Base-by-base conservation (phyloP, 2,329 filamentous ascomycete species). In the Apiospora sp. region DNA sequence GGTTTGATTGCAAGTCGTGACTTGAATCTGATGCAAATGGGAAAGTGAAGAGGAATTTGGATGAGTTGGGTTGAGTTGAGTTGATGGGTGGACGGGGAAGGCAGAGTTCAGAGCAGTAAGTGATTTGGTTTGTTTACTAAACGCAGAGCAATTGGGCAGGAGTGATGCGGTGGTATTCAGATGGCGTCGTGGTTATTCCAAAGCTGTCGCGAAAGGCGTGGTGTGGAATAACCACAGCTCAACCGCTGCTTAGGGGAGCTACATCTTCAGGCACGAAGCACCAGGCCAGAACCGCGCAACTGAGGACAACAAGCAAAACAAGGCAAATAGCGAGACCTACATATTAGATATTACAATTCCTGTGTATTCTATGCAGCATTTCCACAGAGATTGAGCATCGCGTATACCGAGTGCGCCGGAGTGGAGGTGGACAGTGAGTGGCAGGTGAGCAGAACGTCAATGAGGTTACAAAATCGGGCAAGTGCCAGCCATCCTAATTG, bases 391-490 rank as follows among this genome's bases (percentile, higher is more conserved):
- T 41, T n/a, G 58, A 41, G 58, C 30, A 19, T 41, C 34, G 34
- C 34, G 30, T n/a, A 22, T 4, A 10, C 22, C n/a, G 34, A 41
- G 58, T 2, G 19, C 19, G 34, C 19, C 19, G 34, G 58, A 37
- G 54, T 61, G 34, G 58, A 51, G n/a, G 19, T 41, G 34, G 30
- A 10, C 22, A 41, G 16, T 41, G 58, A 64, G 34, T n/a, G 58
- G 34, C 58, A 41, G 58, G 10, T 64, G 58, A 41, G 30, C 13
- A 30, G 27, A 34, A 58, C 54, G 54, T 58, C 54, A 41, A 34
- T 64, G 58, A 64, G 58, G 58, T 64, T 64, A 64, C 58, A 41
- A 64, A 64, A 64, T 64, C 30, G 34, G 58, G 58, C 22, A 41
- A 64, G 34, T 41, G 58, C 34, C 58, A 64, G 58, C 58, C 58